A percentile compares a stretch with the other conserved stretches of the same genome.
Conservation (phyloP, 139 green algal genomes). For the Gonium pectorale region DNA sequence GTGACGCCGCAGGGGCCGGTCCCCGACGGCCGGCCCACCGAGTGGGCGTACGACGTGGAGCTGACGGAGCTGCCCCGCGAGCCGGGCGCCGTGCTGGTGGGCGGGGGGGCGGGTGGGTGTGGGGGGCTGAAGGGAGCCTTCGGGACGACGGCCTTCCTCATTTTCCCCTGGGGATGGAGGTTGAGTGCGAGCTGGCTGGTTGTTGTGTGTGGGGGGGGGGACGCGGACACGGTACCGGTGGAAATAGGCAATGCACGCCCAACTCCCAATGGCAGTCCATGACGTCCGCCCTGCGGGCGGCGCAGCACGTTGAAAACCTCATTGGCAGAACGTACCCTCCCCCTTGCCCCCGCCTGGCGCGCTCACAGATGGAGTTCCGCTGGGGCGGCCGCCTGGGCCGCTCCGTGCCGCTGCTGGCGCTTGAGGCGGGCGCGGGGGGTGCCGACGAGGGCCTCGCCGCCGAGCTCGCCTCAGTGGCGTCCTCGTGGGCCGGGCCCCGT, state of each 20-base stretch:
- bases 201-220: too few relatives aligned
- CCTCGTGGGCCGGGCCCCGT: too few relatives aligned
- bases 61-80: not conserved
- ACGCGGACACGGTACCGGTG: too few relatives aligned
- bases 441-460: not conserved
- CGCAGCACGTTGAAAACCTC: too few relatives aligned
- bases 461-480: not conserved
- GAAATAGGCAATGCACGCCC: too few relatives aligned
- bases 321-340: not conserved
- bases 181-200: too few relatives aligned
- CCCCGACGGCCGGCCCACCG: not conserved
- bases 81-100: not conserved
- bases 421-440: too few relatives aligned
- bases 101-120: not conserved
- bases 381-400: not conserved
- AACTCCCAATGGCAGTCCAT: too few relatives aligned
- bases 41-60: constrained; percentile 1
- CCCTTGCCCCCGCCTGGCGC: not conserved
- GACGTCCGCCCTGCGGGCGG: too few relatives aligned
- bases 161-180: too few relatives aligned
- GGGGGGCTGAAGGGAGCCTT: too few relatives aligned
- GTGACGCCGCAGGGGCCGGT: not conserved
- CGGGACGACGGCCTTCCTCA: too few relatives aligned
- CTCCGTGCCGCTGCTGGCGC: not conserved
- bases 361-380: constrained; percentile 3